Percentiles rank a stretch among this genome's conserved stretches.
Evolutionary conservation across 1,139 yeast species (phyloP).

Genomic region (Yamadazyma dushanensis): DNA sequence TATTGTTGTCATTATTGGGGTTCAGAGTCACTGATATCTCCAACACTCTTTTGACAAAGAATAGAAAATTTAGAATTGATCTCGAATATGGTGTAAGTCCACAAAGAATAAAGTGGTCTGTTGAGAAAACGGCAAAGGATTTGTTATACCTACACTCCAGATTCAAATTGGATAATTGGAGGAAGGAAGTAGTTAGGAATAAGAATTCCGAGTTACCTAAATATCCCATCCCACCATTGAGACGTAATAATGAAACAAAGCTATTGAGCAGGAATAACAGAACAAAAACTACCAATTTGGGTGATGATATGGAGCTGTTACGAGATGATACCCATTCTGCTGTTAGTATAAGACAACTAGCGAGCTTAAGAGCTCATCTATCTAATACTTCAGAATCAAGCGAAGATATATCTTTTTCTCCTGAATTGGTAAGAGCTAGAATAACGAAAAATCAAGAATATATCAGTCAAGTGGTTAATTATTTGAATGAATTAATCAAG

Average conservation of each 20-base stretch:
- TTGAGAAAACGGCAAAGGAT: conserved; percentile 72
- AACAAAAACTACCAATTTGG: background rate
- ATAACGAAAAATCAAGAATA: conserved; percentile 37
- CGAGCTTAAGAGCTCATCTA: conserved; percentile 32
- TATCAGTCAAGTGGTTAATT: conserved; percentile 51
- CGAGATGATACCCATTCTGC: conserved; percentile 8
- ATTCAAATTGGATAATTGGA: conserved; percentile 53
- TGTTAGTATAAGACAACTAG: conserved; percentile 17
- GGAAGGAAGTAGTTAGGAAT: conserved; percentile 31
- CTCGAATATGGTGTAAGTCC: conserved; percentile 90
- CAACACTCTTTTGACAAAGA: conserved; percentile 39
- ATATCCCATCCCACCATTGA: conserved; percentile 32
- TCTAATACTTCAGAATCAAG: conserved; percentile 30
- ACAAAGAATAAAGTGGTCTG: conserved; percentile 76
- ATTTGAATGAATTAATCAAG: conserved; percentile 60
- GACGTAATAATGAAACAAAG: conserved; percentile 11
- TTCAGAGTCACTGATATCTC: conserved; percentile 60
- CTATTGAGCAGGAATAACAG: conserved; percentile 5
- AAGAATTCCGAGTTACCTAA: conserved; percentile 29
- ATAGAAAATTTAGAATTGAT: conserved; percentile 61
- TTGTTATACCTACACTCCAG: conserved; percentile 66
- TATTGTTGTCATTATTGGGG: conserved; percentile 71
- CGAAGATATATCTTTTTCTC: conserved; percentile 23
- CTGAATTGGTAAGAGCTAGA: conserved; percentile 29
- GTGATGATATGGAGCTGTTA: background rate